Base-by-base conservation (phyloP, 2,329 filamentous ascomycete species). In the Purpureocillium takamizusanense region DNA sequence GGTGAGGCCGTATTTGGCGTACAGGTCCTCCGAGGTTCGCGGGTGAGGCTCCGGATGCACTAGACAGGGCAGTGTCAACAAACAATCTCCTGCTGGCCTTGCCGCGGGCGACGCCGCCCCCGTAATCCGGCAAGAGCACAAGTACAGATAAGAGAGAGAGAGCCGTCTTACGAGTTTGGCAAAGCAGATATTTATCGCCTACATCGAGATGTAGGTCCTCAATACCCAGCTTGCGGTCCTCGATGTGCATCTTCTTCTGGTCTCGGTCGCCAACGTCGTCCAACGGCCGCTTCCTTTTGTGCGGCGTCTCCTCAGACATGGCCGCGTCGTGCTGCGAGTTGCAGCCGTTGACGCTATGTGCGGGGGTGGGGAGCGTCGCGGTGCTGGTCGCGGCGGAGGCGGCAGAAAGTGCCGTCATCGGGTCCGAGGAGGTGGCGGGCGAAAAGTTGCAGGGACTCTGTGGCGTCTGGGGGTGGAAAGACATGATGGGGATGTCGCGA, bases 381-480 rank as follows among this genome's bases (percentile, higher is more conserved):
- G 69, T 64, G 41, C 66, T 68, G 41, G 66, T 63, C 32, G 42
- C 44, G 35, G 45, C 44, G 56, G 72, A 71, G 40, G 72, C 74
- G 48, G 60, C 66, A 49, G 65, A 67, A 55, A 67, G 64, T 63
- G 68, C 74, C 41, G 63, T 65, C 51, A 60, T 62, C 48, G 61
- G 63, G 51, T 74, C 72, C 55, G 65, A 70, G 44, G 65, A 67
- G 48, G 67, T 72, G 51, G 65, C 70, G 46, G 73, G 71, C 48
- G 73, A 78, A 54, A 70, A 66, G 56, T 78, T 73, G 55, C 74
- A 78, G 55, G 77, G 77, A 58, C 77, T 81, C 67, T 81, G 76
- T 56, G 78, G 78, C 51, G 77, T 81, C 53, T 76, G 76, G 51
- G 77, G 77, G 59, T 80, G 76, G 68, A 75, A 78, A 63, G 74